phyloP scores from a whole-genome alignment of 192 early-diverging fungal genomes.

The Entophlyctis luteolus region DNA sequence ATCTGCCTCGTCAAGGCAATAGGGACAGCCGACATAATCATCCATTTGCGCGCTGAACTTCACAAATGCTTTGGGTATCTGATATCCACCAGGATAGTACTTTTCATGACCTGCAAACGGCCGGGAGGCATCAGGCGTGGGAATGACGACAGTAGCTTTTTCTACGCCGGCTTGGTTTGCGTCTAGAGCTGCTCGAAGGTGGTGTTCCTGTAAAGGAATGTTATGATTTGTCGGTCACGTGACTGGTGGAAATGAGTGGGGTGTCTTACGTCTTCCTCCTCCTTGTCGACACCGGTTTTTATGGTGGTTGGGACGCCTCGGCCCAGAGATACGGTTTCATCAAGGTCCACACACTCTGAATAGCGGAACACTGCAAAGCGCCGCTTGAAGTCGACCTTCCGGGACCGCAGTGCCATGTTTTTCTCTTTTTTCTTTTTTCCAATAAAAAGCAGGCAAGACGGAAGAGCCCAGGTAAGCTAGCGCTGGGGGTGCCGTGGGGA shows the following conservation, averaged over 20 bases:
- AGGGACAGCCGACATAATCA: constrained; percentile 79
- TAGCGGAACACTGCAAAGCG: constrained; percentile 75
- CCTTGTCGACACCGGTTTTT: constrained; percentile 96
- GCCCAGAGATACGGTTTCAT: constrained; percentile 67
- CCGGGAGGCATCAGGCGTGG: constrained; percentile 85
- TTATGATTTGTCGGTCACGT: background rate
- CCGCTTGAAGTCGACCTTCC: constrained; percentile 87
- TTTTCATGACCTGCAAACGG: constrained; percentile 61
- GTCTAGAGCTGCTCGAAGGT: constrained; percentile 87
- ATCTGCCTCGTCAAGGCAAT: constrained; percentile 88
- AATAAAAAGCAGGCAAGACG: constrained; percentile 6
- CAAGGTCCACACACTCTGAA: constrained; percentile 78
- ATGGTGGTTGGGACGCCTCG: constrained; percentile 57
- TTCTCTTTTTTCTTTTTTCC: background rate
- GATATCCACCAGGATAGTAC: constrained; percentile 63
- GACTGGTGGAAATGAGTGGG: background rate
- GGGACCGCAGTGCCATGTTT: constrained; percentile 34
- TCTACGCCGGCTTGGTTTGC: constrained; percentile 62
- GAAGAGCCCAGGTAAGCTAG: too few species aligned
- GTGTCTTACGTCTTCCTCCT: constrained; percentile 82
- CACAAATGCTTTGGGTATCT: constrained; percentile 74
- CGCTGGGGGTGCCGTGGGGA: too few species aligned
- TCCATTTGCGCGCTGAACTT: constrained; percentile 84
- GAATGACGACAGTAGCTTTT: constrained; percentile 69
- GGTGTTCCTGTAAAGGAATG: constrained; percentile 69